Evolutionary conservation across 805 yeast species (phyloP).

Genomic region (Starmera amethionina): DNA sequence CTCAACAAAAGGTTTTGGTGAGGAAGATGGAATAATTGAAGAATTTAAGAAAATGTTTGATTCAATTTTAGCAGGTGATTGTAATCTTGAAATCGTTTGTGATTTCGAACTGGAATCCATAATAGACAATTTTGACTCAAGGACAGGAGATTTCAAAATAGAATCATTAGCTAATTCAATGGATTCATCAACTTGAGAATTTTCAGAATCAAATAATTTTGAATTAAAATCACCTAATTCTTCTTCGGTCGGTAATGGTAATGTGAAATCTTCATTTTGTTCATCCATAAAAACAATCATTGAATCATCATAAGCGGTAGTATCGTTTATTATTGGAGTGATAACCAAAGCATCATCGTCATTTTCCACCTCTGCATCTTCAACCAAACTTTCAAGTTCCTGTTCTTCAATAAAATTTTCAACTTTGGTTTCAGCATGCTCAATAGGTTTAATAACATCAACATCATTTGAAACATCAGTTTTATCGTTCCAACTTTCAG

Average conservation of each 20-base stretch:
- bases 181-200: no score
- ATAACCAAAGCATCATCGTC: not conserved
- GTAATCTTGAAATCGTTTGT: not conserved
- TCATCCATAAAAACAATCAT: not conserved
- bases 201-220: no score
- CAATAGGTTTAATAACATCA: not conserved
- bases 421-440: not conserved
- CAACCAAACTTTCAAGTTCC: not conserved
- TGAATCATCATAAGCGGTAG: no score
- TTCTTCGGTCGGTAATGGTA: not conserved
- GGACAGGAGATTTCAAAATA: no score
- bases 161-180: no score
- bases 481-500: not conserved
- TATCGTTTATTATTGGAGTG: not conserved
- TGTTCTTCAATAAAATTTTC: slow-evolving; percentile 1
- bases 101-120: no score
- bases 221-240: not conserved
- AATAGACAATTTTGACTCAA: no score
- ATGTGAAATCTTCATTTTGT: not conserved
- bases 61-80: not conserved
- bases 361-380: not conserved
- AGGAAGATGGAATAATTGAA: not conserved
- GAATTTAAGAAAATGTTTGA: not conserved
- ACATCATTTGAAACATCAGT: slow-evolving; percentile 1
- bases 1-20: not conserved